Evolutionary conservation across 2,329 filamentous ascomycete genomes (phyloP).

Genomic region (Aureobasidium sp.): DNA sequence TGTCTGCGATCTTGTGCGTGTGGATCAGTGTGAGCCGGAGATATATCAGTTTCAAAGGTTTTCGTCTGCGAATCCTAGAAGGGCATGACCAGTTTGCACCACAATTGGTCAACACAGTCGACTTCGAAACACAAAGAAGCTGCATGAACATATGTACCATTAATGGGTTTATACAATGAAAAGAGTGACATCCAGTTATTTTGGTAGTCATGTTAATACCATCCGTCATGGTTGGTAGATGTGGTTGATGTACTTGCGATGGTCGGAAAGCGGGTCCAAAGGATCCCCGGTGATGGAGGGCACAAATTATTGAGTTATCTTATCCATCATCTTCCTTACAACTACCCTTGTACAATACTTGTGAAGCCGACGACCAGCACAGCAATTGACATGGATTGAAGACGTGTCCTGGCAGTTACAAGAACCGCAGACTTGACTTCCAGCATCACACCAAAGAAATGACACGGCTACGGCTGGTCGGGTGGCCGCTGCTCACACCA

Average conservation of each 20-base stretch:
- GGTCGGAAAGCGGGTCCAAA: background rate
- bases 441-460: background rate
- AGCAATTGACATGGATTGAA: background rate
- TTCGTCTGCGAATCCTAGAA: no score
- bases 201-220: no score
- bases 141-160: no score
- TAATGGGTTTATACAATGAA: no score
- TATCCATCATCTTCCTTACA: background rate
- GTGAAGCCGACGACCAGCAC: background rate
- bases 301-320: background rate
- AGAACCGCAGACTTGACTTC: background rate
- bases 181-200: no score
- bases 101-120: no score
- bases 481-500: conserved; percentile 2
- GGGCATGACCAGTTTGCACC: no score
- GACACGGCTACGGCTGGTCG: conserved; percentile 10
- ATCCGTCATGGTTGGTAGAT: background rate
- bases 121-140: no score
- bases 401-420: background rate
- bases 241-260: background rate
- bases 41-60: no score
- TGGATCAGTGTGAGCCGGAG: no score
- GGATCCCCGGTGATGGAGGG: background rate
- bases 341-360: background rate
- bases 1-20: no score